Evolutionary conservation across 352 stramenopile species (phyloP).

Genomic region (Phytophthora uliginosa): DNA sequence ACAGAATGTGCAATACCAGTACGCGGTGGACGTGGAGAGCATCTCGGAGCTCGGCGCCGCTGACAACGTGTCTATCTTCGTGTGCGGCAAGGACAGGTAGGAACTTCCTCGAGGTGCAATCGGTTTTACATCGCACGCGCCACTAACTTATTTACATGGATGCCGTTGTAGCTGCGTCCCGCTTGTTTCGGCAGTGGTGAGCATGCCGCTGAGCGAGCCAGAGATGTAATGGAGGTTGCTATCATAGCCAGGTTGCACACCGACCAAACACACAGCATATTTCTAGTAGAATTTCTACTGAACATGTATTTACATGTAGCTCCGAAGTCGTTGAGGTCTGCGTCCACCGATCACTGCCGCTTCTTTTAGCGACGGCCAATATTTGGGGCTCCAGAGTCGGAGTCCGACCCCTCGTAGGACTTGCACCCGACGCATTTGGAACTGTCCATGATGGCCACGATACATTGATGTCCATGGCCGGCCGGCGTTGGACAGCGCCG

Average conservation of each 20-base stretch:
- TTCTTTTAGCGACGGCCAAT: background rate
- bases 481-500: slow-evolving; percentile 23
- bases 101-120: background rate
- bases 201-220: slow-evolving; percentile 84
- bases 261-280: background rate
- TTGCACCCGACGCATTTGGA: background rate
- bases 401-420: slow-evolving; percentile 16
- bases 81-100: slow-evolving; percentile 87
- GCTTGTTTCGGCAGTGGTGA: slow-evolving; percentile 83
- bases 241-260: background rate
- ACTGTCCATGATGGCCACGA: background rate
- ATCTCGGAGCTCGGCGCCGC: slow-evolving; percentile 75
- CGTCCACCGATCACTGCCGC: background rate
- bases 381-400: background rate
- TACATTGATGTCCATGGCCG: slow-evolving; percentile 1
- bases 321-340: background rate
- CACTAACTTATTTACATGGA: background rate
- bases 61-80: slow-evolving; percentile 85
- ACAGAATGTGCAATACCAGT: slow-evolving; percentile 82
- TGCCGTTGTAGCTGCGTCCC: slow-evolving; percentile 68
- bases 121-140: background rate
- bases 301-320: no score
- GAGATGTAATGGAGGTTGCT: slow-evolving; percentile 45
- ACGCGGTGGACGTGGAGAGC: slow-evolving; percentile 75
- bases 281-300: background rate